These are phyloP conservation scores for Adansonia gregorii DNA, from an alignment of 441 rosid genomes.

Conservation along the genomic window DNA sequence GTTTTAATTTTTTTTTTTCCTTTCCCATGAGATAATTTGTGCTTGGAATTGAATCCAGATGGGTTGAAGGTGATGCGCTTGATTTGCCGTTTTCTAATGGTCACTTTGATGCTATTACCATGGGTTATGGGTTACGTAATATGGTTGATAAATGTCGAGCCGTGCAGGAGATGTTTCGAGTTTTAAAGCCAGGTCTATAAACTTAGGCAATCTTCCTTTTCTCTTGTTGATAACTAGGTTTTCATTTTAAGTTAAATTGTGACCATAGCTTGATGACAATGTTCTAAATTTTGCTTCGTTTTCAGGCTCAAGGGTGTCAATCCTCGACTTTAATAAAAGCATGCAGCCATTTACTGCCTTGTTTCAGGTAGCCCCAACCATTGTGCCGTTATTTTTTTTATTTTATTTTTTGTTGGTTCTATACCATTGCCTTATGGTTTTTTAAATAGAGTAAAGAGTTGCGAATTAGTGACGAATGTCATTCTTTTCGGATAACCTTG, in stretches of 20 bases:
- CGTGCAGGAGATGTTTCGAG: slow-evolving; percentile 69
- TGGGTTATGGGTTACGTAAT: slow-evolving; percentile 89
- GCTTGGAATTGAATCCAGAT: slow-evolving; percentile 42
- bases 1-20: background rate
- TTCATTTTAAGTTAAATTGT: background rate
- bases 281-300: slow-evolving; percentile 19
- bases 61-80: slow-evolving; percentile 84
- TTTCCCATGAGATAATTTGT: background rate
- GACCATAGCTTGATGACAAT: slow-evolving; percentile 1
- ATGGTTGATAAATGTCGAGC: slow-evolving; percentile 66
- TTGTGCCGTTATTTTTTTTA: background rate
- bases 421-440: background rate
- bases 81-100: slow-evolving; percentile 72
- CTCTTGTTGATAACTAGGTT: background rate
- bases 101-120: slow-evolving; percentile 72
- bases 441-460: background rate
- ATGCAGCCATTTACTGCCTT: slow-evolving; percentile 45
- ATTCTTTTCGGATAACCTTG: background rate
- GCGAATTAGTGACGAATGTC: background rate
- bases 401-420: background rate
- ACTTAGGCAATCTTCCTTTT: slow-evolving; percentile 10
- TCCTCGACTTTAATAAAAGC: slow-evolving; percentile 84
- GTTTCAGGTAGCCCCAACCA: slow-evolving; percentile 57
- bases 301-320: slow-evolving; percentile 67
- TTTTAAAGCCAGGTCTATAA: slow-evolving; percentile 67